Base-by-base conservation (phyloP, 192 early-diverging fungal species). In the Backusella sp. region DNA sequence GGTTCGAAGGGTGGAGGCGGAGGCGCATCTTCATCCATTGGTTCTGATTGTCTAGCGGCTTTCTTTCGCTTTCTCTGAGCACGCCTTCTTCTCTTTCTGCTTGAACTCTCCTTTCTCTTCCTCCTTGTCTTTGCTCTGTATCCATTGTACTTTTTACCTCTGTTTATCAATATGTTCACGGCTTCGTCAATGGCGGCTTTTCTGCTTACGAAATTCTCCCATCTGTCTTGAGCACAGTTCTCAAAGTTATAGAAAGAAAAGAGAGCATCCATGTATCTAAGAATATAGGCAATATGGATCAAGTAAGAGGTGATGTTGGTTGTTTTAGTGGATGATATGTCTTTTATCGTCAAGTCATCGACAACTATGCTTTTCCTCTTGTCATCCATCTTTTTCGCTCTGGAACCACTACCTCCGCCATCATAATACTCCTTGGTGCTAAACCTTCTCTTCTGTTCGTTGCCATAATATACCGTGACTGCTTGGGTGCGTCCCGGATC, bases 371-470 rank as follows among this genome's bases (percentile, higher is more conserved):
- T 59, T 39, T 21, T 65, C 9, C 66, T 73, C 11, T 39, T 59
- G 23, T 41, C 36, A 1, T 66, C 1, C 21, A 39, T 23, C 12
- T 15, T 37, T 41, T 65, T 65, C n/a, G 21, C 14, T 32, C 37
- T 17, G 14, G 32, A 2, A 11, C 52, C 23, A n/a, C n/a, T n/a
- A n/a, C n/a, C n/a, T n/a, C n/a, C n/a, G n/a, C n/a, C n/a, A 3
- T 23, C 8, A 21, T 73, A 73, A 26, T 73, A 73, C 8, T 56
- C 49, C 19, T n/a, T n/a, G n/a, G n/a, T n/a, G n/a, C n/a, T n/a
- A n/a, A n/a, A n/a, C n/a, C n/a, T 52, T 52, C 49, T 17, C 8
- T 19, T 37, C 35, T 62, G 34, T 8, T 53, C 72, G 65, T 52
- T 37, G 34, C 72, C 56, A 73, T 39, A 53, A 19, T 26, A 73